phyloP scores from a whole-genome alignment of 208 protist species.

The Leishmania tarentolae region DNA sequence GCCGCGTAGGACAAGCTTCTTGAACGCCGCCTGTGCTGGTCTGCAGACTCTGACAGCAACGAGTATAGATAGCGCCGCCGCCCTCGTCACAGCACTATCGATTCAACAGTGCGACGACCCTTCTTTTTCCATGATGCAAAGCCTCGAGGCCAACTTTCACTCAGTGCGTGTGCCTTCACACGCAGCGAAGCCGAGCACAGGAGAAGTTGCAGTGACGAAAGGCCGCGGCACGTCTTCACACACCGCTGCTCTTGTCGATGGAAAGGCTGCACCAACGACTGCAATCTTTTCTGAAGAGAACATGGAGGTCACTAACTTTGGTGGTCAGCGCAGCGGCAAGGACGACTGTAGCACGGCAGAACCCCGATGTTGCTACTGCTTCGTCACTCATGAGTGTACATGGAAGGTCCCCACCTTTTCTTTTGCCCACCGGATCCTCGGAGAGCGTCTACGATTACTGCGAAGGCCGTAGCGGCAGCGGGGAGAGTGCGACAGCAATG shows the following conservation, averaged over 20 bases:
- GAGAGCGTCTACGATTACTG: background rate
- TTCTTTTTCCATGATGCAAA: conserved; percentile 6
- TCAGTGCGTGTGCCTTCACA: background rate
- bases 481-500: background rate
- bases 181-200: background rate
- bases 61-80: background rate
- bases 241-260: background rate
- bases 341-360: background rate
- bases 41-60: background rate
- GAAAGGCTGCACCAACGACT: background rate
- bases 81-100: background rate
- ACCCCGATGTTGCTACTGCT: background rate
- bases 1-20: background rate
- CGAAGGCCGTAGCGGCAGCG: background rate
- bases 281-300: conserved; percentile 7
- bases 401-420: conserved; percentile 15
- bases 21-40: background rate
- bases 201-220: background rate
- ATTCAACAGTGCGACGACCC: background rate
- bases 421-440: conserved; percentile 20
- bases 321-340: background rate
- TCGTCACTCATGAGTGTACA: background rate
- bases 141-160: conserved; percentile 17
- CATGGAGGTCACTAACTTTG: background rate
- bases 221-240: background rate